phyloP scores from a whole-genome alignment of 2,329 filamentous ascomycete genomes.

The Alternaria infectoria region DNA sequence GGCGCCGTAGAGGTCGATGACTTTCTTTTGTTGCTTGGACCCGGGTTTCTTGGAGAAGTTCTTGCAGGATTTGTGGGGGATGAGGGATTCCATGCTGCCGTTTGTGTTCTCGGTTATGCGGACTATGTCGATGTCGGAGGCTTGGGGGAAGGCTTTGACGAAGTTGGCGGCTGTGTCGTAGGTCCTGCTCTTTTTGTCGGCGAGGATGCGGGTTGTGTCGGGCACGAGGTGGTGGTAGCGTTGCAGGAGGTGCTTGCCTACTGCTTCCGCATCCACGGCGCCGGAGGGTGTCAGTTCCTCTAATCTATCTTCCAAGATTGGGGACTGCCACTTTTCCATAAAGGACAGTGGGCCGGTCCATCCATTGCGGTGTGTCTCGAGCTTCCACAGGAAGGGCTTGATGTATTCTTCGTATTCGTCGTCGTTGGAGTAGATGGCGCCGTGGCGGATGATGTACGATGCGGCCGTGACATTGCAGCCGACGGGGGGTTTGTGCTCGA shows the following conservation, averaged over 20 bases:
- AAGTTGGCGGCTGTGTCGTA: conserved; percentile 44
- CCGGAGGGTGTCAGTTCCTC: conserved; percentile 38
- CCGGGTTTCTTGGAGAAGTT: conserved; percentile 44
- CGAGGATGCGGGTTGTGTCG: conserved; percentile 37
- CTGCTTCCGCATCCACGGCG: conserved; percentile 61
- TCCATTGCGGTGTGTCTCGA: conserved; percentile 63
- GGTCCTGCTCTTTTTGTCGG: conserved; percentile 46
- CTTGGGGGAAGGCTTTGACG: conserved; percentile 37
- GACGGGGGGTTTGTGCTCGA: conserved; percentile 55
- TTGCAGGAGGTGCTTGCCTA: conserved; percentile 65
- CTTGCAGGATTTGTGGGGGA: conserved; percentile 44
- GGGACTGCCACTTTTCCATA: conserved; percentile 62
- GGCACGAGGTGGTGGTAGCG: conserved; percentile 61
- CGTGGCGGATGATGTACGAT: conserved; percentile 57
- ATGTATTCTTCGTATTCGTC: conserved; percentile 59
- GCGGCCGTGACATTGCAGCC: conserved; percentile 58
- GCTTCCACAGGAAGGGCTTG: conserved; percentile 60
- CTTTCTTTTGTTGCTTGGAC: conserved; percentile 35
- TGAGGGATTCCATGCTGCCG: conserved; percentile 37
- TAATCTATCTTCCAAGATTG: conserved; percentile 60
- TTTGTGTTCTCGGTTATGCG: conserved; percentile 38
- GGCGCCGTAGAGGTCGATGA: conserved; percentile 37
- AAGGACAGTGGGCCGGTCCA: conserved; percentile 62
- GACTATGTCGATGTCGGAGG: conserved; percentile 40
- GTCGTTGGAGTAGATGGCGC: conserved; percentile 58